Evolutionary conservation across 768 basidiomycete species (phyloP), one percentile per base, ranked within the genome.

Genomic region (Suillus alpinus): DNA sequence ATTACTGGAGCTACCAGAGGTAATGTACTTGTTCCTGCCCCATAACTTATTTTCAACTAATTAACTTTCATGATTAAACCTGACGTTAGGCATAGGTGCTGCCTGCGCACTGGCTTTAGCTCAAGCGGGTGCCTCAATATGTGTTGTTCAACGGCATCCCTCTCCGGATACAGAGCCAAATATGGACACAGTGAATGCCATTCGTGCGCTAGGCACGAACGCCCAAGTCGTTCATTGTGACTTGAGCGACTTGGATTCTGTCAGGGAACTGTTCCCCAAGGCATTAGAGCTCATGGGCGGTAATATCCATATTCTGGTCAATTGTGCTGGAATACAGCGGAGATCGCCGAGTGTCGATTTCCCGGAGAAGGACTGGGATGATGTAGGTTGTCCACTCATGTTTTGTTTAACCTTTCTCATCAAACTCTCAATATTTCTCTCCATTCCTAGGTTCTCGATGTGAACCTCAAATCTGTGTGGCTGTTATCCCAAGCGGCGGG

Each of bases 401-500:
- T 59, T 66, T 41, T 57, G 55, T 46, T 41, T 65, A 58, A 56
- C 56, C 53, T 37, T 58, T 59, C 40, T 59, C 14, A 62, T 67
- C 57, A 55, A 51, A 49, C 55, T 59, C 44, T 46, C 53, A 51
- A 59, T 61, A 60, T 61, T 53, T 43, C 36, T 52, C 55, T 52
- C 55, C 60, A 47, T 57, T 66, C 50, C 44, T 67, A 92, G 91
- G 92, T 94, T 59, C 78, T 95, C 61, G 83, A 90, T 67, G 85
- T 92, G 66, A 97, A 97, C 79, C 85, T 97, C 71, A 94, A 92
- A 74, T 85, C 92, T 8, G 86, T 83, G 60, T 97, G 89, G 84
- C 81, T 93, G 32, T 87, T 95, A 63, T 87, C 86, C 16, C 90
- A 91, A 74, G 89, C 92, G 55, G 90, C 89, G n/a, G 94, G 92